Base-by-base conservation (phyloP, 1,284 basidiomycete species). In the Puccinia brachypodii region DNA sequence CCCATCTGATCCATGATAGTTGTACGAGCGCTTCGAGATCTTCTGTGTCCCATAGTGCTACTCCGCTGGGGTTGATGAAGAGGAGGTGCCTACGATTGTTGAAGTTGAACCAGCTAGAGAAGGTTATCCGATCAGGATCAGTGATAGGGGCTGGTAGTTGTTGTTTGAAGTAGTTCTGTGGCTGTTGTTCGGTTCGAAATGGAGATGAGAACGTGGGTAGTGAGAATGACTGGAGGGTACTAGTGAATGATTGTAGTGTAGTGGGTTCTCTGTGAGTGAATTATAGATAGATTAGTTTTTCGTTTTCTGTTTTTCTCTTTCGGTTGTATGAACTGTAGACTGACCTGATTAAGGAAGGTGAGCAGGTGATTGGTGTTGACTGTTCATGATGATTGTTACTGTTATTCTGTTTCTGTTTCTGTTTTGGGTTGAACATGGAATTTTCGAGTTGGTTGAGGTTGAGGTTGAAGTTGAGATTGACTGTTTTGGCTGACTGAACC, bases 21-120 rank as follows among this genome's bases (percentile, higher is more conserved):
- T 74, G 56, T 7, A 25, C 25, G 25, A 81, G 69, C 4, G 69
- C 71, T 50, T 81, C 79, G 56, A 81, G 71, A 71, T 81, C 60
- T 60, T 74, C 44, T 42, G 77, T 33, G 66, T 80, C 50, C 77
- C 77, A 80, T 33, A 80, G 16, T 28, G 47, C 69, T 53, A 80
- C 19, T 13, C 68, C 66, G 33, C 44, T 28, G 22, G 68, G 47
- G 50, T 68, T 44, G n/a, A 80, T 40, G 19, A 42, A 25, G 2
- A 80, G n/a, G 9, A 80, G 42, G 19, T 71, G 40, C 3, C 64
- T 40, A 22, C 53, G 66, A 58, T 80, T 1, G n/a, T 80, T 66
- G 50, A 71, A 60, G 6, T 66, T 38, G 68, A 60, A 28, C 77
- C 77, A 80, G 40, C 33, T n/a, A 28, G 77, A 80, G 47, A 53